Percentiles rank a stretch among this genome's conserved stretches.
Evolutionary conservation across 345 rosid species (phyloP).

Genomic region (Brassica cretica): DNA sequence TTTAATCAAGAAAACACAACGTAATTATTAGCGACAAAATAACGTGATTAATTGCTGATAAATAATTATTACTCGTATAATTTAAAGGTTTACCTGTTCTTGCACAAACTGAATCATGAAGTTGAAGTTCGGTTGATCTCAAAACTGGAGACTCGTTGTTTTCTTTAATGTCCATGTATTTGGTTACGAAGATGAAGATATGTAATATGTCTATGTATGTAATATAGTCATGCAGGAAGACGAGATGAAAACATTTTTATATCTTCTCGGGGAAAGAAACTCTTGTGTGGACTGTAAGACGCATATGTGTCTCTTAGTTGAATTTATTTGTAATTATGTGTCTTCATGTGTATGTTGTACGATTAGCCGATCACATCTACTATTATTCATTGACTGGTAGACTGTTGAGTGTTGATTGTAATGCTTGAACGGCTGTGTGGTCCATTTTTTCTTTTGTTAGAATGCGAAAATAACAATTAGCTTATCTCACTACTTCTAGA

Average conservation of each 20-base stretch:
- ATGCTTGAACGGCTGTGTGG: not conserved
- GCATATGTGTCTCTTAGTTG: not conserved
- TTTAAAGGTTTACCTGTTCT: slow-evolving; percentile 25
- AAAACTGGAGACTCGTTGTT: slow-evolving; percentile 2
- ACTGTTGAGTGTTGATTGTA: not conserved
- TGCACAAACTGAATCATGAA: slow-evolving; percentile 20
- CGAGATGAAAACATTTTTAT: not conserved
- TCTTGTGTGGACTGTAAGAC: not conserved
- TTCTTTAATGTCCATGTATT: slow-evolving; percentile 20
- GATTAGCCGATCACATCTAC: slow-evolving; percentile 12
- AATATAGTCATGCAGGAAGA: slow-evolving; percentile 17
- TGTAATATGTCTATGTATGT: not conserved
- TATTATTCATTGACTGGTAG: not conserved
- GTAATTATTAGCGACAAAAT: not conserved
- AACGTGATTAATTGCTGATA: not conserved
- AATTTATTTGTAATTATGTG: not conserved
- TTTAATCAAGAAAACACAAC: not conserved
- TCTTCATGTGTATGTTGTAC: slow-evolving; percentile 16
- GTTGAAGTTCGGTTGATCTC: slow-evolving; percentile 14
- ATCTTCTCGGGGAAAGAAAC: slow-evolving; percentile 22
- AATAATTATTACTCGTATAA: not conserved
- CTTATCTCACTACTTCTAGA: not conserved
- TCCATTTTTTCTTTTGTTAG: not conserved
- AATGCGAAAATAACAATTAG: not conserved
- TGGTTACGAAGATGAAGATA: not conserved